phyloP scores from a whole-genome alignment of 805 yeast species.

The Myxozyma vanderwaltii region DNA sequence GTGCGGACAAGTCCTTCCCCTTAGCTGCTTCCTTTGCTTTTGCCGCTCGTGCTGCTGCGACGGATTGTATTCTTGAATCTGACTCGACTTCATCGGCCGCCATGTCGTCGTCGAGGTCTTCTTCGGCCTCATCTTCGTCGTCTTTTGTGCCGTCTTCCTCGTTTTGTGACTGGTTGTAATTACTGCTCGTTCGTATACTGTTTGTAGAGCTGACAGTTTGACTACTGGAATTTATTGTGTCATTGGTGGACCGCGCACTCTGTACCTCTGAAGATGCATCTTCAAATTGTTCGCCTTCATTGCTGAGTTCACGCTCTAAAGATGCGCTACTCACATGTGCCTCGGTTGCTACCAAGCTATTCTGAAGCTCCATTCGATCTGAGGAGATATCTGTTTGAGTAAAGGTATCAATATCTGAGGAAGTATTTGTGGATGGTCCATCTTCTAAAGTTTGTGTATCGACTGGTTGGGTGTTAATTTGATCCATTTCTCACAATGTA shows the following conservation, averaged over 20 bases:
- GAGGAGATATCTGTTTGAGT: too few relatives aligned
- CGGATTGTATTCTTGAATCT: conserved; percentile 1
- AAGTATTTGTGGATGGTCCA: too few relatives aligned
- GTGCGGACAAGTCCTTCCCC: conserved; percentile 12
- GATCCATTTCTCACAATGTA: neutral
- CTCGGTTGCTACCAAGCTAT: too few relatives aligned
- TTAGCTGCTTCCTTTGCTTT: conserved; percentile 17
- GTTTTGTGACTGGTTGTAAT: neutral
- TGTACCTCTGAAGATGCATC: conserved; percentile 11
- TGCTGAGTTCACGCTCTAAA: neutral
- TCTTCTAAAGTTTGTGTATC: too few relatives aligned
- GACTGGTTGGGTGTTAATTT: neutral
- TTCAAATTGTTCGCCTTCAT: conserved; percentile 5
- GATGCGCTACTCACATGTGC: too few relatives aligned
- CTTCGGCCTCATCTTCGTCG: neutral
- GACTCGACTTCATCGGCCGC: neutral
- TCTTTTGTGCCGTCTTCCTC: neutral
- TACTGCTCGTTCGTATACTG: neutral
- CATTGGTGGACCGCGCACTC: neutral
- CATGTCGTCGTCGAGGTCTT: neutral
- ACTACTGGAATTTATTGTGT: too few relatives aligned
- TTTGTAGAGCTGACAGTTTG: too few relatives aligned
- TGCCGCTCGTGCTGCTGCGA: conserved; percentile 19
- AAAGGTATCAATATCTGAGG: too few relatives aligned
- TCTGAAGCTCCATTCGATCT: too few relatives aligned